These are phyloP conservation scores for Acacia concinna DNA, from an alignment of 331 rosid species.

Conservation along the genomic window DNA sequence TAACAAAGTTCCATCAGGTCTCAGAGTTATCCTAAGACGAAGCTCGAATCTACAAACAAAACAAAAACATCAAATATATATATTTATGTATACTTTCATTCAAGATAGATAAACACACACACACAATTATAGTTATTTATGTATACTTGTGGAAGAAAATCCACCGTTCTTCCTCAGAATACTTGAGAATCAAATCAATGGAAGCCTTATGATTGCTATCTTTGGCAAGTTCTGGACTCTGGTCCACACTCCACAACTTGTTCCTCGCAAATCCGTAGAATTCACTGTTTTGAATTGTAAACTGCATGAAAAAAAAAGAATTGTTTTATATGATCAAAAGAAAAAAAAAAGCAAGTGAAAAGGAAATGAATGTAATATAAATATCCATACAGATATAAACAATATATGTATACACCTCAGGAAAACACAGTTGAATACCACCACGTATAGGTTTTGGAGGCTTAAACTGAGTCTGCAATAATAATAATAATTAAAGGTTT, in stretches of 20 bases:
- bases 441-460: constrained; percentile 70
- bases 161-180: constrained; percentile 55
- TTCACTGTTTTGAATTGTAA: constrained; percentile 55
- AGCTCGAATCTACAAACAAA: constrained; percentile 53
- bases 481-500: constrained; percentile 8
- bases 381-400: neutral
- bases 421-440: constrained; percentile 73
- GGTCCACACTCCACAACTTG: constrained; percentile 62
- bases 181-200: constrained; percentile 59
- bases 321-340: no score
- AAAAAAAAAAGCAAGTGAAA: neutral
- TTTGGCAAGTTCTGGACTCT: constrained; percentile 32
- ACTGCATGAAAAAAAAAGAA: constrained; percentile 31
- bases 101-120: no score
- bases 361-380: neutral
- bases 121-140: neutral
- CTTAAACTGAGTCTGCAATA: constrained; percentile 56
- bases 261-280: constrained; percentile 74
- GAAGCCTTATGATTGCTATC: constrained; percentile 48
- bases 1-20: constrained; percentile 61
- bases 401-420: constrained; percentile 54
- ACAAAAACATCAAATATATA: neutral
- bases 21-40: constrained; percentile 59
- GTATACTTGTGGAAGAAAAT: constrained; percentile 64
- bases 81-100: no score